Evolutionary conservation across 2,329 filamentous ascomycete species (phyloP), one percentile per base, ranked within the genome.

Genomic region (Ophiocordyceps polyrhachis-furcata): DNA sequence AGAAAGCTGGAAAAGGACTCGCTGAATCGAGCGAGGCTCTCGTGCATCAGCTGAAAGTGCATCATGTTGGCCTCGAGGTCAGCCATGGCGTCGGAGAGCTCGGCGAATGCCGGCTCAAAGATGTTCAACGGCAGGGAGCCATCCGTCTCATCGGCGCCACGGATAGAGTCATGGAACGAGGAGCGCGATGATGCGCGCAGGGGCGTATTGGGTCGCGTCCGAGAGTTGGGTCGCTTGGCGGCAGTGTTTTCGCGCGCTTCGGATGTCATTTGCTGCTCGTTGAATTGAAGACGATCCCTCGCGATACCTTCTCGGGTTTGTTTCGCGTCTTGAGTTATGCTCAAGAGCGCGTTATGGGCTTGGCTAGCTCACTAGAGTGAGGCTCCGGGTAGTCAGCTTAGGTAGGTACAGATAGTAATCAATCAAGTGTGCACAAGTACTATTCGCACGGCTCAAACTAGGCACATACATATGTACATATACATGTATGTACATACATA

Each of bases 41-140:
- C 89, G 58, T 98, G 87, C 80, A 98, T 93, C 50, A 95, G 68
- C 62, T 96, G 89, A 52, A 98, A 79, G 59, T 95, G 87, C 81
- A 93, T 86, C 68, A 96, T 87, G 61, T 98, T 96, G 48, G 87
- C 85, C 67, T 98, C 91, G 11, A 98, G 74, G 55, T 96, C 91
- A 21, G 87, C 86, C 76, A 96, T 88, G 47, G 83, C 82, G 61
- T 98, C 91, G 11, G 85, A 83, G 2, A 98, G 72, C 64, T 98
- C 91, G 14, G 86, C 86, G 61, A 98, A 96, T 14, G 83, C 81
- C 0, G 87, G 85, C 58, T 96, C 88, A 47, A 96, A 79, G 2
- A 73, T 66, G 52, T 89, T 85, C 48, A 96, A 76, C 0, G 87
- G 86, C 47, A 80, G 78, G 4, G 73, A 63, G 4, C 69, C 65